Conservation (phyloP, 805 yeast species). For the Millerago galiae region DNA sequence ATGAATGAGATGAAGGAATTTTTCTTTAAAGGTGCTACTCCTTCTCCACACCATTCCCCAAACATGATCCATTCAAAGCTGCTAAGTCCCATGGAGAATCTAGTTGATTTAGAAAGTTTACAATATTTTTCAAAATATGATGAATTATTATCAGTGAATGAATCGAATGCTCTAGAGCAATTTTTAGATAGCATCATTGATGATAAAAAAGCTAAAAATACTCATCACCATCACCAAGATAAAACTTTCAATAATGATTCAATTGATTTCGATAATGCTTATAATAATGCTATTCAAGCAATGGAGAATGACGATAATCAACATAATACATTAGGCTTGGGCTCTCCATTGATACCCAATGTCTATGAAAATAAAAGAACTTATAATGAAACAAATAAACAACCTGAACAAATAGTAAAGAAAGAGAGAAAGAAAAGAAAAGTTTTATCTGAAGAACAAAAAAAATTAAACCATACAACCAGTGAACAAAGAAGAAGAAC, state of each 20-base stretch:
- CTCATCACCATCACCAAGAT: not conserved
- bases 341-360: slow-evolving; percentile 1
- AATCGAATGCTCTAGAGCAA: slow-evolving; percentile 22
- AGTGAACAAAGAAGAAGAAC: slow-evolving; percentile 23
- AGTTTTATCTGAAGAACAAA: slow-evolving; percentile 21
- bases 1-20: slow-evolving; percentile 8
- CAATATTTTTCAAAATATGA: slow-evolving; percentile 15
- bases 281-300: slow-evolving; percentile 1
- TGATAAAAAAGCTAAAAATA: slow-evolving; percentile 10
- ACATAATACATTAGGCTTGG: not conserved
- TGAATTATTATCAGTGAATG: slow-evolving; percentile 22
- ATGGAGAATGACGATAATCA: not conserved
- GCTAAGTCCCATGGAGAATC: not conserved
- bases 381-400: not conserved
- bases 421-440: slow-evolving; percentile 15
- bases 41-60: slow-evolving; percentile 1
- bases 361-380: not conserved
- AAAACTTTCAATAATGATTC: not conserved
- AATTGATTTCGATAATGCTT: slow-evolving; percentile 1
- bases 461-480: slow-evolving; percentile 21
- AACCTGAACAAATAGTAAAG: not conserved
- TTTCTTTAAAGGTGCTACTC: slow-evolving; percentile 9
- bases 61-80: slow-evolving; percentile 2
- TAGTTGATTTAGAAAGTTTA: slow-evolving; percentile 13
- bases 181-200: slow-evolving; percentile 25